A percentile compares a stretch with the other conserved stretches of the same genome.
These are phyloP conservation scores for Cicer judaicum DNA, from an alignment of 306 rosid genomes.

Conservation along the genomic window DNA sequence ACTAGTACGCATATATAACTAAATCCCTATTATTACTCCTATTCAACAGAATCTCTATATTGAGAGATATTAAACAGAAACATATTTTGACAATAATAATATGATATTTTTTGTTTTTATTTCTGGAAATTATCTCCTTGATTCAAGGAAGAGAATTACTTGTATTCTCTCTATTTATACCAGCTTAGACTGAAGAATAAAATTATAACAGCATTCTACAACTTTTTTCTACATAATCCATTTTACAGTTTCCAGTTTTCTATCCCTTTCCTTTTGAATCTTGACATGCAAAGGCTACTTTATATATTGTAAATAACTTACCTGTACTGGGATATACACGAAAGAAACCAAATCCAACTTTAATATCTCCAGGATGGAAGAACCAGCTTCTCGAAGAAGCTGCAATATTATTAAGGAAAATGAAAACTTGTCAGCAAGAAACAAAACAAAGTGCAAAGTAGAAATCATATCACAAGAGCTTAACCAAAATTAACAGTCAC, in stretches of 20 bases:
- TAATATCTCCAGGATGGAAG: slow-evolving; percentile 88
- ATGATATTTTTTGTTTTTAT: too few species aligned
- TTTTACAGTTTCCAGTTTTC: background rate
- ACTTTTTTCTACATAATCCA: background rate
- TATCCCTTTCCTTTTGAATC: slow-evolving; percentile 1
- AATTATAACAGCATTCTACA: too few species aligned
- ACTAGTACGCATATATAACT: too few species aligned
- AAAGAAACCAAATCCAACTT: slow-evolving; percentile 81
- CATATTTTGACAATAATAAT: too few species aligned
- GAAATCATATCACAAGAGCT: slow-evolving; percentile 41
- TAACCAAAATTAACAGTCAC: slow-evolving; percentile 44
- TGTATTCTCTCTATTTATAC: too few species aligned
- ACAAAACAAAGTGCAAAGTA: slow-evolving; percentile 41
- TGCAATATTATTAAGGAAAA: slow-evolving; percentile 51
- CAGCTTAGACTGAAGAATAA: too few species aligned
- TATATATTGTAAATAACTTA: slow-evolving; percentile 47
- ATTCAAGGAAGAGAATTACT: too few species aligned
- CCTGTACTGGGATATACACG: slow-evolving; percentile 83
- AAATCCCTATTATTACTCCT: too few species aligned
- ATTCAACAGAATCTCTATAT: too few species aligned
- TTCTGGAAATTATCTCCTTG: too few species aligned
- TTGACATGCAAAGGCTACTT: slow-evolving; percentile 37
- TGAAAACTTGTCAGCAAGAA: slow-evolving; percentile 51
- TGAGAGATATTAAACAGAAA: too few species aligned
- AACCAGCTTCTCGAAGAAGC: slow-evolving; percentile 84